Percentiles rank a stretch among this genome's conserved stretches.
phyloP scores from a whole-genome alignment of 805 yeast genomes.

The Ogataea pilisensis region DNA sequence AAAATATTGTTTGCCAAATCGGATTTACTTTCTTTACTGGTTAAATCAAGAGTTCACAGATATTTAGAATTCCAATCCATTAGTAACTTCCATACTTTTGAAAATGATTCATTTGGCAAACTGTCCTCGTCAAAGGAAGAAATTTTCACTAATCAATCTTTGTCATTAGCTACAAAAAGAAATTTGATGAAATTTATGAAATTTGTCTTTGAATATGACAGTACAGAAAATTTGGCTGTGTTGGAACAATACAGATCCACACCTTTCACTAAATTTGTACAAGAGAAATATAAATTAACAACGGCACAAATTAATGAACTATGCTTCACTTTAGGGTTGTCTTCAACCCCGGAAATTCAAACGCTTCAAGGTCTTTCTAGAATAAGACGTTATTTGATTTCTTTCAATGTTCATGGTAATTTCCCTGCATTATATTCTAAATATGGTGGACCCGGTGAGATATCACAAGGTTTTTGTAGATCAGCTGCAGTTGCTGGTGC shows the following conservation, averaged over 20 bases:
- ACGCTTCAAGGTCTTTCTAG: slow-evolving; percentile 76
- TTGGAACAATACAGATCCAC: slow-evolving; percentile 53
- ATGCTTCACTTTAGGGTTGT: slow-evolving; percentile 80
- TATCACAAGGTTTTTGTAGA: slow-evolving; percentile 94
- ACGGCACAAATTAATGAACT: slow-evolving; percentile 77
- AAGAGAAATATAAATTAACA: slow-evolving; percentile 64
- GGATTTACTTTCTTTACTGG: slow-evolving; percentile 73
- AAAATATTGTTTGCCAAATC: slow-evolving; percentile 84
- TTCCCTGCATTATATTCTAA: slow-evolving; percentile 91
- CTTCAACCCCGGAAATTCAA: slow-evolving; percentile 53
- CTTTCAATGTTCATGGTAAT: slow-evolving; percentile 89
- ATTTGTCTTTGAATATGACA: slow-evolving; percentile 72
- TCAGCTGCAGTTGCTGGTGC: slow-evolving; percentile 98
- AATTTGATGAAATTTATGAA: slow-evolving; percentile 87
- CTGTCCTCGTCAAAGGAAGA: slow-evolving; percentile 86
- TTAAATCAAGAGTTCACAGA: slow-evolving; percentile 83
- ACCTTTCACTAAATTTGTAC: slow-evolving; percentile 57
- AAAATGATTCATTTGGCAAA: slow-evolving; percentile 85
- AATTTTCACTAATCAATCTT: slow-evolving; percentile 82
- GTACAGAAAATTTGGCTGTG: slow-evolving; percentile 35
- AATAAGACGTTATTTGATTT: slow-evolving; percentile 75
- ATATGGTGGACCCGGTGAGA: slow-evolving; percentile 94
- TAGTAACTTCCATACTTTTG: slow-evolving; percentile 88
- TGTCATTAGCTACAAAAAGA: slow-evolving; percentile 73
- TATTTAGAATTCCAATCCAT: slow-evolving; percentile 90